Conservation (phyloP, 2,329 filamentous ascomycete species). For the Keithomyces neogunnii region DNA sequence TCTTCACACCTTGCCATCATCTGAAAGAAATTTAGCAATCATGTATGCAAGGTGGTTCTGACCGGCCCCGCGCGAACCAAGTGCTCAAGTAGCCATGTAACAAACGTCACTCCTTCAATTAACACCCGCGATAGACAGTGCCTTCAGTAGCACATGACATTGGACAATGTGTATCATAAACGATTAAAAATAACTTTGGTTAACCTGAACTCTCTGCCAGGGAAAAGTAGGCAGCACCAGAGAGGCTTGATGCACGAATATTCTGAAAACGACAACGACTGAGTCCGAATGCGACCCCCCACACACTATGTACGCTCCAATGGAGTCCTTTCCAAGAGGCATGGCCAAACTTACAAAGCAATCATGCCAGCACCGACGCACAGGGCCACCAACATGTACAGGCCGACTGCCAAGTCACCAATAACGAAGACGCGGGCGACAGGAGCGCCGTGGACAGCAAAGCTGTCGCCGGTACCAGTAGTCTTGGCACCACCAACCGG, state of each 20-base stretch:
- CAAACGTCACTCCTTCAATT: too few relatives aligned
- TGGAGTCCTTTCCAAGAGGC: neutral
- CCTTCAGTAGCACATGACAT: too few relatives aligned
- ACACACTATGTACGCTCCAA: conserved; percentile 11
- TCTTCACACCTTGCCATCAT: too few relatives aligned
- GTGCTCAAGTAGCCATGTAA: too few relatives aligned
- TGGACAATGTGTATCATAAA: too few relatives aligned
- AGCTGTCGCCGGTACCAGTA: conserved; percentile 5
- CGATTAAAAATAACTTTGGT: too few relatives aligned
- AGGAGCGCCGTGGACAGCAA: conserved; percentile 11
- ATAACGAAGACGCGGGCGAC: conserved; percentile 33
- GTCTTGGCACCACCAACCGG: conserved; percentile 5
- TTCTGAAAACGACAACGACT: neutral
- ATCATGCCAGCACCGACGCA: conserved; percentile 45
- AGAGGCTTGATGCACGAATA: conserved; percentile 19
- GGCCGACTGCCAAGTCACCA: conserved; percentile 38
- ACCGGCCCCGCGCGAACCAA: too few relatives aligned
- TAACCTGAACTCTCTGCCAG: too few relatives aligned
- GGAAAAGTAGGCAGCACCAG: conserved; percentile 17
- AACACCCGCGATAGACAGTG: too few relatives aligned
- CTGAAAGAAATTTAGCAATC: too few relatives aligned
- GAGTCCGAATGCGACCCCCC: conserved; percentile 1
- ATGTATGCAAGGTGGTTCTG: too few relatives aligned
- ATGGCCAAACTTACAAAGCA: conserved; percentile 33
- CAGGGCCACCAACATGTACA: conserved; percentile 45